Evolutionary conservation across 352 stramenopile species (phyloP), one percentile per base, ranked within the genome.

Genomic region (Phytophthora sp.): DNA sequence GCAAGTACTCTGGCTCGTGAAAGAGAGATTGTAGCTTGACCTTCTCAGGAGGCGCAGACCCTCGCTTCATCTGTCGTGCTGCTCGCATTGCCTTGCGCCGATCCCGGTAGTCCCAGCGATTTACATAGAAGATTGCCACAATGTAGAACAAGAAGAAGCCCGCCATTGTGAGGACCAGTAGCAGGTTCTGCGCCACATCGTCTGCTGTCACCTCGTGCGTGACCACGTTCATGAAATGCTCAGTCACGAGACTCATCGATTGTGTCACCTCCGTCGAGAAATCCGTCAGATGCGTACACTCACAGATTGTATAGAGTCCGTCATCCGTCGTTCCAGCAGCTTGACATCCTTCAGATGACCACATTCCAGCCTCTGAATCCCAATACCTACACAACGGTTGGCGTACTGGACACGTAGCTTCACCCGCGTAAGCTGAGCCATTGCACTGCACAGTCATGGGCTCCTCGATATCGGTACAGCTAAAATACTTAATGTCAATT

Each of bases 231-330:
- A 79, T 77, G 49, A 93, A 89, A 47, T 93, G 80, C 50, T 79
- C 68, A 0, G 74, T 77, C 9, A 93, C 80, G 11, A 83, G 64
- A 23, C 71, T 74, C 13, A 90, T 30, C 2, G 84, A 85, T 31
- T 90, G 63, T n/a, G 77, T 67, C 5, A 91, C 76, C 63, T 93
- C 68, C 0, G 84, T 88, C 4, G 78, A 80, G 30, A 93, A 93
- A 49, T 93, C 84, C 0, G 84, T 93, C 33, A 93, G 66, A 66
- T 93, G 84, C 15, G 72, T 87, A 57, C 84, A 93, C 45, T 87
- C 76, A 46, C 84, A 93, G 26, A 90, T 86, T 24, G 80, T 93
- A 46, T 90, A 91, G n/a, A 82, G 65, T 1, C 78, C 77, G 26
- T 91, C 77, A 24, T 76, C 74, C 2, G 78, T 89, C 8, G 76